Base-by-base conservation (phyloP, 306 rosid species). In the Fragaria ananassa region DNA sequence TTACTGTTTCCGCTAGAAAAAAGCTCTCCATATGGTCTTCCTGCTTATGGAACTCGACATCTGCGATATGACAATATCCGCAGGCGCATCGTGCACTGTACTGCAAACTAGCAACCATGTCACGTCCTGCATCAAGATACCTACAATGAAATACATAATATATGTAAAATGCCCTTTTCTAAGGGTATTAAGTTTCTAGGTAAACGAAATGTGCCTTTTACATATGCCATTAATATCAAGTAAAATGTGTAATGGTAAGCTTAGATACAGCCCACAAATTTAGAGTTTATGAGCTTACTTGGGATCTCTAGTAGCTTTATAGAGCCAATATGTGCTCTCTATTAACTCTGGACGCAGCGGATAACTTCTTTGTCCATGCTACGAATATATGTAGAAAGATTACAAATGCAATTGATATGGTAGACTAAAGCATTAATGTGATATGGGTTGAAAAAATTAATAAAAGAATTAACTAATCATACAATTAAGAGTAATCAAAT, bases 1-100 rank as follows among this genome's bases (percentile, higher is more conserved):
- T 85, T 83, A 92, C 98, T 3, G 98, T 94, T 87, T 94, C 98
- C 31, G 98, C 96, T 31, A 94, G 86, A 83, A 94, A 94, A 85
- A 94, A 94, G 86, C 98, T 94, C 84, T 94, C 98, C 98, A 94
- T 94, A 83, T 94, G 96, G 76, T 94, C 98, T 84, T 94, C 97
- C 79, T 94, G 93, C 75, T 79, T 85, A 86, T 94, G 98, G 76
- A 80, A 67, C 87, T 94, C 98, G 45, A 94, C 98, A 80, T 94
- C 98, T 75, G 98, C 85, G 79, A 94, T 92, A 84, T 90, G 98
- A 84, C 98, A 94, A 78, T 86, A 92, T 84, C 98, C 98, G 77
- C 98, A 94, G 68, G 97, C 76, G 77, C 98, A 92, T 81, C 92
- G 93, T 34, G 98, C 82, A 65, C 97, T 91, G 80, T 90, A 83